phyloP scores from a whole-genome alignment of 2,329 filamentous ascomycete species.

The Colletotrichum aenigma region DNA sequence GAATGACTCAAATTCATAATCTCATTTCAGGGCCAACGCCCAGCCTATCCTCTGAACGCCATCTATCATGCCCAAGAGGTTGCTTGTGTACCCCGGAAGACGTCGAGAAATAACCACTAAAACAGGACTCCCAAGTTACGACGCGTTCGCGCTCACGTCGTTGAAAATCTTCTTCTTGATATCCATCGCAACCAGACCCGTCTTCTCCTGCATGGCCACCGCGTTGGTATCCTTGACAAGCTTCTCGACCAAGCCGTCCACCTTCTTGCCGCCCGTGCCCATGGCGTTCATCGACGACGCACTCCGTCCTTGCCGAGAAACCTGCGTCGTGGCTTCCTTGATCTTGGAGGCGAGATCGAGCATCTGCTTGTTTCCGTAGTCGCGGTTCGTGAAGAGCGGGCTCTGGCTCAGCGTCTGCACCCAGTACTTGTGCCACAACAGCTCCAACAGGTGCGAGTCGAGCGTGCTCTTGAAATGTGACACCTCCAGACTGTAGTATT shows the following conservation, averaged over 20 bases:
- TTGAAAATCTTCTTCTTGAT: conserved; percentile 70
- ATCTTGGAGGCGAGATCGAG: conserved; percentile 86
- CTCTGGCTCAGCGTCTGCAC: conserved; percentile 93
- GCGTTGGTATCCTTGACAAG: conserved; percentile 64
- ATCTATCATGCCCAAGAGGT: conserved; percentile 13
- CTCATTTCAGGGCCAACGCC: conserved; percentile 13
- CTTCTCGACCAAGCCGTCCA: conserved; percentile 60
- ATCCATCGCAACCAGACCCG: conserved; percentile 65
- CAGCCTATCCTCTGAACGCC: conserved; percentile 13
- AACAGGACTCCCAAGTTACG: not conserved
- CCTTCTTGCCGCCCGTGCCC: conserved; percentile 30
- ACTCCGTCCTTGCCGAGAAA: conserved; percentile 35
- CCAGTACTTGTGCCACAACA: conserved; percentile 99
- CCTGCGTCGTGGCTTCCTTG: conserved; percentile 58
- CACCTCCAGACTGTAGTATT: conserved; percentile 91
- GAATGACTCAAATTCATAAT: conserved; percentile 7
- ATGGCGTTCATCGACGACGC: conserved; percentile 27
- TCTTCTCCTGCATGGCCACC: conserved; percentile 65
- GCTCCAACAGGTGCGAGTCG: conserved; percentile 83
- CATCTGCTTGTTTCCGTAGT: conserved; percentile 93
- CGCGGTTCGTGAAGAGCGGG: conserved; percentile 88
- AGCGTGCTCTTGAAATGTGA: conserved; percentile 94
- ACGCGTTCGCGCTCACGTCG: conserved; percentile 32
- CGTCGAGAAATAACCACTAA: not conserved
- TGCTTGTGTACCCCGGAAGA: not conserved